phyloP scores from a whole-genome alignment of 345 rosid genomes.

The Aquilaria malaccensis region DNA sequence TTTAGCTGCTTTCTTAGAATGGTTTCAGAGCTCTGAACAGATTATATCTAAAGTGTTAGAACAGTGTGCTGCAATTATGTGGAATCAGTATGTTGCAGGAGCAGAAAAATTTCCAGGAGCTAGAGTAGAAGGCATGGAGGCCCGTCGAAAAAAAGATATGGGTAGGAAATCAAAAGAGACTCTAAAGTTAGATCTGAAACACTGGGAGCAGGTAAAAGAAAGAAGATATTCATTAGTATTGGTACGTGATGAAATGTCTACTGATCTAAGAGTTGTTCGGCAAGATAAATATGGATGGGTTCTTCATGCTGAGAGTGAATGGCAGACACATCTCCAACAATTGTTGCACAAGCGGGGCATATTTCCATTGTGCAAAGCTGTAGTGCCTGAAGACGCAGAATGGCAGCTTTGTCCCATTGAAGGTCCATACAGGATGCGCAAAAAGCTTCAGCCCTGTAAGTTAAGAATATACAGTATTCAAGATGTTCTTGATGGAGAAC shows the following conservation, averaged over 20 bases:
- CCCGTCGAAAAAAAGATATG: conserved; percentile 89
- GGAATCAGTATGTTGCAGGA: conserved; percentile 92
- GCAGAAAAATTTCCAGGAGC: conserved; percentile 95
- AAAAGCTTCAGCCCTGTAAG: conserved; percentile 90
- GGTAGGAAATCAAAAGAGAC: conserved; percentile 83
- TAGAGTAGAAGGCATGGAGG: conserved; percentile 89
- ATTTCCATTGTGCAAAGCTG: conserved; percentile 70
- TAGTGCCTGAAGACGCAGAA: conserved; percentile 56
- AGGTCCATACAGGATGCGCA: conserved; percentile 99
- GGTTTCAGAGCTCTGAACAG: conserved; percentile 82
- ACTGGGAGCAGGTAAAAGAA: conserved; percentile 95
- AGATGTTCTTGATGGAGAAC: conserved; percentile 65
- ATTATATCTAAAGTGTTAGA: conserved; percentile 78
- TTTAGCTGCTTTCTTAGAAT: conserved; percentile 66
- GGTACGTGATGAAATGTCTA: conserved; percentile 94
- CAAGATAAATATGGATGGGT: conserved; percentile 99
- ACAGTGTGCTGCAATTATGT: conserved; percentile 94
- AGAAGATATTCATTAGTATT: conserved; percentile 92
- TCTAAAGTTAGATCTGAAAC: conserved; percentile 71
- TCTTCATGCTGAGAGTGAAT: conserved; percentile 99
- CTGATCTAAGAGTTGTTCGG: conserved; percentile 97
- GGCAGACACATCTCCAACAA: conserved; percentile 97
- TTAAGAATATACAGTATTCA: conserved; percentile 75
- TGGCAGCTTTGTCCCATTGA: conserved; percentile 99
- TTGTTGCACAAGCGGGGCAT: conserved; percentile 97